Evolutionary conservation across 2,329 filamentous ascomycete species (phyloP).

Genomic region (Pseudopyricularia javanii): DNA sequence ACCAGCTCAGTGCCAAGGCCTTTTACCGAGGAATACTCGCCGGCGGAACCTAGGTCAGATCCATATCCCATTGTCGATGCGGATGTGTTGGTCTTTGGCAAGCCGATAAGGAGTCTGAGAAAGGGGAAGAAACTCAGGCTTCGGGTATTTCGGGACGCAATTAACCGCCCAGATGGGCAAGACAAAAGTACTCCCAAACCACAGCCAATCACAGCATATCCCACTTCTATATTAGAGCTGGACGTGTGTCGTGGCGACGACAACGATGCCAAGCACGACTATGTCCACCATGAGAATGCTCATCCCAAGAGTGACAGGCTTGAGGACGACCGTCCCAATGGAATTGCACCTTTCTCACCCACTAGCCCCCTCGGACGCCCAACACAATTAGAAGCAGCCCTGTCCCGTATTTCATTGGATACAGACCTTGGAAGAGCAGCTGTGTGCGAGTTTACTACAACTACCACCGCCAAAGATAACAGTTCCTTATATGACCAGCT

Average conservation of each 20-base stretch:
- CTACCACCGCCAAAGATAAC: not conserved
- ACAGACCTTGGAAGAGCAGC: not conserved
- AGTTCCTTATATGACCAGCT: not conserved
- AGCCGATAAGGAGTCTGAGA: not conserved
- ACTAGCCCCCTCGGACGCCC: not conserved
- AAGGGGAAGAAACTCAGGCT: constrained; percentile 2
- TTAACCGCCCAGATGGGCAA: not conserved
- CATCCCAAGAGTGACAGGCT: not conserved
- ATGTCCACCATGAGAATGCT: not conserved
- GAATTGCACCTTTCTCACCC: not conserved
- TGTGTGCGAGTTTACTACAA: not conserved
- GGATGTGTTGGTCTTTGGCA: not conserved
- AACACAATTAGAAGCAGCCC: not conserved
- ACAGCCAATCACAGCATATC: not conserved
- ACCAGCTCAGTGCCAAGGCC: not conserved
- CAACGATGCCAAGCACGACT: not conserved
- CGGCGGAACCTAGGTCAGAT: not conserved
- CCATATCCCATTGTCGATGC: not conserved
- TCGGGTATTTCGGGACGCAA: not conserved
- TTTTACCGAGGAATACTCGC: not conserved
- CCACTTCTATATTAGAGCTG: not conserved
- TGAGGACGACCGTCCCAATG: not conserved
- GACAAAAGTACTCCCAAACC: not conserved
- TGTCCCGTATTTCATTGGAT: not conserved
- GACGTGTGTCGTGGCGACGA: not conserved